These are phyloP conservation scores for Avena insularis DNA, from an alignment of 176 grass and related monocot species.

Conservation along the genomic window DNA sequence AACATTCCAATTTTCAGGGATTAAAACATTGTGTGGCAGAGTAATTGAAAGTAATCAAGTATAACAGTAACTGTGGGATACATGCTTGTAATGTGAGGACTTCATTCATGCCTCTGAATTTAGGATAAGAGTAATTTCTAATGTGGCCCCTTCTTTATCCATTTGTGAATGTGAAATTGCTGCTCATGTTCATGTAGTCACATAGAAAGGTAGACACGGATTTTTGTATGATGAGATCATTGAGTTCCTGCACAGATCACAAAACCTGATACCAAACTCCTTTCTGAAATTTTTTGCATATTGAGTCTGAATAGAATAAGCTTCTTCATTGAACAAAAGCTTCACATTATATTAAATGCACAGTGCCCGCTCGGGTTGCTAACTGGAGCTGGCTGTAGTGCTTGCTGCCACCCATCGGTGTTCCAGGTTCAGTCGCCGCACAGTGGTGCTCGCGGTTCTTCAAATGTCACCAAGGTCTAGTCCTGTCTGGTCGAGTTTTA, in stretches of 20 bases:
- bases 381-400: background rate
- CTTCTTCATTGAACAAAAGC: conserved; percentile 11
- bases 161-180: conserved; percentile 27
- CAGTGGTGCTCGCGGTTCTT: background rate
- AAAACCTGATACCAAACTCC: conserved; percentile 28
- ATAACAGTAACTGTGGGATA: background rate
- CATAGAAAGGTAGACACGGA: background rate
- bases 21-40: conserved; percentile 6
- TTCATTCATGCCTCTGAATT: background rate
- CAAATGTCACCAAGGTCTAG: background rate
- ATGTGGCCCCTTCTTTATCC: conserved; percentile 7
- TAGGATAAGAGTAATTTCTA: conserved; percentile 5
- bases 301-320: background rate
- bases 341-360: conserved; percentile 14
- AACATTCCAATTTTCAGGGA: conserved; percentile 20
- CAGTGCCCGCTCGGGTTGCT: background rate
- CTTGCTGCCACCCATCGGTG: background rate
- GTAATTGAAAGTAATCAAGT: background rate
- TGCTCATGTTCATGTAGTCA: conserved; percentile 10
- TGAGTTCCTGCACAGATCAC: background rate
- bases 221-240: background rate
- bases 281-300: background rate
- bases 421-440: background rate
- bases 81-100: background rate
- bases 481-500: background rate